Evolutionary conservation across 306 rosid genomes (phyloP), one percentile per base, ranked within the genome.

Genomic region (Mucuna pruriens): DNA sequence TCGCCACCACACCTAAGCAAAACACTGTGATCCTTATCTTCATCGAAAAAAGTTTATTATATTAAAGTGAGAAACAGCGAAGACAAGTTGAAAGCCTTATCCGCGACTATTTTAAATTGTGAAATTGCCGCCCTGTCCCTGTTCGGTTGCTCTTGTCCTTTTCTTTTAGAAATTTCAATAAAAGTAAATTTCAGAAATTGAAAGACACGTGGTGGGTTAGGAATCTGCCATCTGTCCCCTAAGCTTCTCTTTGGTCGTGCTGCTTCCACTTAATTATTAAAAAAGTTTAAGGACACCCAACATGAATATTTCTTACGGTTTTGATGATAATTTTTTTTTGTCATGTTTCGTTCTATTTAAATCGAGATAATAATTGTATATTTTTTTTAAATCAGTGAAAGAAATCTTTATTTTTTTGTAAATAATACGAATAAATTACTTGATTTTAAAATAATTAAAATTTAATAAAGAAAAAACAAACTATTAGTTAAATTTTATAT

Each of bases 11-110:
- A 69, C 9, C 6, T 2, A 3, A 46, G 17, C 13, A 19, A 29
- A 3, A 13, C 5, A 0, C 55, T 22, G 13, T 39, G 17, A 45
- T 58, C 60, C 74, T 57, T 76, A 75, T 72, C 84, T 31, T 62
- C 23, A 31, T 31, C 44, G 23, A 62, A 62, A 62, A 62, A 16
- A 6, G 22, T 31, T 26, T 62, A 57, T 60, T 10, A 57, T 33
- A 31, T 62, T 62, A 62, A 34, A 62, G 69, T 62, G 69, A 13
- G 69, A 62, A 62, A 62, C 23, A 62, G 69, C 69, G 12, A 31
- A 62, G 42, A 62, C 69, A 62, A 62, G 22, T 33, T 62, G 69
- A 62, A 62, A 62, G 22, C 44, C 69, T 62, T 62, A 62, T 58
- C 65, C 67, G 13, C 44, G 13, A 33, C 44, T 16, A 62, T 15